Conservation (phyloP, 2,329 filamentous ascomycete species). For the Curvularia eragrostidis region DNA sequence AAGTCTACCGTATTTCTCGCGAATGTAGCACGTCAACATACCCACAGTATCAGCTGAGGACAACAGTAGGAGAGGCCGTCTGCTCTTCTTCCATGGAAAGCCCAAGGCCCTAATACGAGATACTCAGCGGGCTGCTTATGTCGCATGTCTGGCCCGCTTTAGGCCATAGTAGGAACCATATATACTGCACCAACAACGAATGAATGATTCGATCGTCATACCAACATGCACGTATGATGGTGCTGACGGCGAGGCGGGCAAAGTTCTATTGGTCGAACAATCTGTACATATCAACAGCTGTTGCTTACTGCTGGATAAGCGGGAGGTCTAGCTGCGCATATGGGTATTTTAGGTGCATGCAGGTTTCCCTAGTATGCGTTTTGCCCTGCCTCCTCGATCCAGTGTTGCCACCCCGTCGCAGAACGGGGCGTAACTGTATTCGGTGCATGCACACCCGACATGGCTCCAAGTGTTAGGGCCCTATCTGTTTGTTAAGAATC, state of each 20-base stretch:
- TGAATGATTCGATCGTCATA: slow-evolving; percentile 16
- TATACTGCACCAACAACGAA: slow-evolving; percentile 13
- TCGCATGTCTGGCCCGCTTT: slow-evolving; percentile 11
- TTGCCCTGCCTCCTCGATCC: slow-evolving; percentile 20
- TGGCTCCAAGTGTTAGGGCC: slow-evolving; percentile 5
- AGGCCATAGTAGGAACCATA: slow-evolving; percentile 10
- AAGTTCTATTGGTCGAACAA: slow-evolving; percentile 19
- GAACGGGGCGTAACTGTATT: slow-evolving; percentile 20
- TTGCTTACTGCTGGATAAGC: slow-evolving; percentile 26
- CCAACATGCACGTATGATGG: background rate
- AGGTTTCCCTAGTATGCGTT: slow-evolving; percentile 16
- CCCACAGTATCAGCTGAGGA: background rate
- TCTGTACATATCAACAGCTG: slow-evolving; percentile 15
- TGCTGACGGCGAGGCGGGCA: slow-evolving; percentile 19
- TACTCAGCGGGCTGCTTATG: slow-evolving; percentile 9
- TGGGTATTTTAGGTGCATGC: slow-evolving; percentile 16
- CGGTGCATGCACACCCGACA: slow-evolving; percentile 14
- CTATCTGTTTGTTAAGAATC: slow-evolving; percentile 15
- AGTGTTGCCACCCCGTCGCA: slow-evolving; percentile 10
- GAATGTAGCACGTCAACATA: background rate
- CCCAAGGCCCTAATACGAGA: slow-evolving; percentile 13
- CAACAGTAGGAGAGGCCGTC: background rate
- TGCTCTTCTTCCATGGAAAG: background rate
- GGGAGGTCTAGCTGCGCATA: slow-evolving; percentile 13
- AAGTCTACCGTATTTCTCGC: background rate